phyloP scores from a whole-genome alignment of 1,284 basidiomycete species.

The Caloboletus firmus region DNA sequence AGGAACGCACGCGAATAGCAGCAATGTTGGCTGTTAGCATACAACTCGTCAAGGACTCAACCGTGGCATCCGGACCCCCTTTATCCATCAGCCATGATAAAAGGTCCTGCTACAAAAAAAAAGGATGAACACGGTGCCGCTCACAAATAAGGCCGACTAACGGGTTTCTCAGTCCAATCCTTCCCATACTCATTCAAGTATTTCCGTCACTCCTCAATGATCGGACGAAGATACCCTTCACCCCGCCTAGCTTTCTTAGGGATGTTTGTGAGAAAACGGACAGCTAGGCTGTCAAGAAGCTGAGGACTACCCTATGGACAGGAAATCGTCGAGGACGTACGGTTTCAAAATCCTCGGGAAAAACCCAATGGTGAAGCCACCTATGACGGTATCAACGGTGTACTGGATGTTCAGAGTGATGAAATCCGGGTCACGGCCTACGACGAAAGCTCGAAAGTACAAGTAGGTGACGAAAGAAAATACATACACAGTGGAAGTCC shows the following conservation, averaged over 20 bases:
- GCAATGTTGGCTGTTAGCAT: slow-evolving; percentile 41
- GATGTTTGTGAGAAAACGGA: slow-evolving; percentile 25
- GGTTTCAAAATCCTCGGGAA: slow-evolving; percentile 42
- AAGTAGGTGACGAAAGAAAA: not conserved
- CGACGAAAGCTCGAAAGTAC: not conserved
- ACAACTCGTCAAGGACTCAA: slow-evolving; percentile 33
- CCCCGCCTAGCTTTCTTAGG: slow-evolving; percentile 12
- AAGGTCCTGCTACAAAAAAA: slow-evolving; percentile 36
- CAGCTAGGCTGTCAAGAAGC: not conserved
- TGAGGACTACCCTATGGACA: not conserved
- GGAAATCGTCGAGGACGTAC: not conserved
- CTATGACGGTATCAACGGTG: slow-evolving; percentile 35
- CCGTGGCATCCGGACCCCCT: slow-evolving; percentile 31
- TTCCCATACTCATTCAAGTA: slow-evolving; percentile 35
- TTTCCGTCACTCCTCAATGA: slow-evolving; percentile 38
- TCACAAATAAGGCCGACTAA: slow-evolving; percentile 13
- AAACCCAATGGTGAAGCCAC: slow-evolving; percentile 29
- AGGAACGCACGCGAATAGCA: slow-evolving; percentile 34
- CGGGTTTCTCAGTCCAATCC: slow-evolving; percentile 41
- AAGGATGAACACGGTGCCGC: not conserved
- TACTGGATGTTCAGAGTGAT: slow-evolving; percentile 36
- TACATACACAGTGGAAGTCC: slow-evolving; percentile 40
- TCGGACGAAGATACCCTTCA: slow-evolving; percentile 32
- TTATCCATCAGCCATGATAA: slow-evolving; percentile 46
- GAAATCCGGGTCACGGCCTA: slow-evolving; percentile 43